Evolutionary conservation across 1,284 basidiomycete species (phyloP).

Genomic region (Irpex lacteus): DNA sequence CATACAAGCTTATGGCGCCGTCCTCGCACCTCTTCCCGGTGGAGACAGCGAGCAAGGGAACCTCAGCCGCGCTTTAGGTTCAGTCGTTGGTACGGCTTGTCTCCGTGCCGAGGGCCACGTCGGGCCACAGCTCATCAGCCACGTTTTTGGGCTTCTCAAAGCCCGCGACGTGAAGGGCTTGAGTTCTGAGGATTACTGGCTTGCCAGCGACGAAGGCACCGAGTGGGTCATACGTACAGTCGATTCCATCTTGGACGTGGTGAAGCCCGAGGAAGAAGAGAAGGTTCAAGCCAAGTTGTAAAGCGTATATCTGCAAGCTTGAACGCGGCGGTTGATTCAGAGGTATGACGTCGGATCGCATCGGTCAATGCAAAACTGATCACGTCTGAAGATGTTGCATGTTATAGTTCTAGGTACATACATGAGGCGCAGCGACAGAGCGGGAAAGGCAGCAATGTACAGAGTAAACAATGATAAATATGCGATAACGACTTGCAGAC

Average conservation of each 20-base stretch:
- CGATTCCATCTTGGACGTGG: conserved; percentile 76
- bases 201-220: conserved; percentile 86
- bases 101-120: conserved; percentile 88
- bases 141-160: conserved; percentile 92
- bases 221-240: conserved; percentile 90
- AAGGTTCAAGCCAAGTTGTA: conserved; percentile 59
- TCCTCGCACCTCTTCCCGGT: conserved; percentile 76
- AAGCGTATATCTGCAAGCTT: conserved; percentile 13
- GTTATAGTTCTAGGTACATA: not conserved
- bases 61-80: conserved; percentile 84
- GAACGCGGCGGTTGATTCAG: not conserved
- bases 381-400: too few relatives aligned
- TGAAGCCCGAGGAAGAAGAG: conserved; percentile 46
- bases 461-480: conserved; percentile 11
- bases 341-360: not conserved
- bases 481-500: conserved; percentile 13
- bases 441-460: not conserved
- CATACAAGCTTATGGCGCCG: conserved; percentile 87
- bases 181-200: conserved; percentile 79
- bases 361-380: not conserved
- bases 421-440: not conserved
- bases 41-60: conserved; percentile 65
- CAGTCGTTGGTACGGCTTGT: conserved; percentile 88
- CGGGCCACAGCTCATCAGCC: conserved; percentile 87
- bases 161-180: conserved; percentile 61